Percentiles rank a stretch among this genome's conserved stretches.
phyloP scores from a whole-genome alignment of 2,329 filamentous ascomycete genomes.

The Penicillium sp. region DNA sequence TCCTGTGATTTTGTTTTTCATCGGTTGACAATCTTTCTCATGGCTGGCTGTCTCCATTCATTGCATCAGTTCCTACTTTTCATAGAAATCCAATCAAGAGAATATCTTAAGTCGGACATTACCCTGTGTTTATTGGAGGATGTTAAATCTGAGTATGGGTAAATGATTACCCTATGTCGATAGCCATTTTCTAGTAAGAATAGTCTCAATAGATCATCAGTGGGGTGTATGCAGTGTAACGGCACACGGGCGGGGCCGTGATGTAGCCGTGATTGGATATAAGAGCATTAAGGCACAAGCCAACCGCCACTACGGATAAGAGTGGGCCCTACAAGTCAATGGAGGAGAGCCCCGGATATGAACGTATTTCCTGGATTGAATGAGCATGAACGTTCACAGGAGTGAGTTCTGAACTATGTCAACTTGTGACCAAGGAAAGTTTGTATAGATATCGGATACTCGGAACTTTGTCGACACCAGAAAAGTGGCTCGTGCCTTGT shows the following conservation, averaged over 20 bases:
- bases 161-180: neutral
- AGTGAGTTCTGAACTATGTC: no score
- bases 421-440: neutral
- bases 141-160: no score
- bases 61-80: slow-evolving; percentile 7
- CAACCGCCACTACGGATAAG: slow-evolving; percentile 11
- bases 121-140: no score
- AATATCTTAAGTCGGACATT: neutral
- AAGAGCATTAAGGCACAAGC: slow-evolving; percentile 10
- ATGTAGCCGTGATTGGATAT: slow-evolving; percentile 13
- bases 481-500: neutral
- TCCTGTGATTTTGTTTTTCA: neutral
- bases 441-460: neutral
- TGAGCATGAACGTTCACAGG: no score
- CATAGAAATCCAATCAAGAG: slow-evolving; percentile 4
- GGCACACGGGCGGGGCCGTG: neutral
- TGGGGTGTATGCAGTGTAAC: neutral
- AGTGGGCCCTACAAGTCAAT: neutral
- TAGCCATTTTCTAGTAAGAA: neutral
- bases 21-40: neutral
- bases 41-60: slow-evolving; percentile 8
- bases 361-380: neutral
- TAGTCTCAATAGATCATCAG: no score
- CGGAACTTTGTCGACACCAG: neutral
- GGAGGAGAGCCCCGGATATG: neutral